Evolutionary conservation across 192 early-diverging fungal species (phyloP).

Genomic region (Backusella tarrabulga): DNA sequence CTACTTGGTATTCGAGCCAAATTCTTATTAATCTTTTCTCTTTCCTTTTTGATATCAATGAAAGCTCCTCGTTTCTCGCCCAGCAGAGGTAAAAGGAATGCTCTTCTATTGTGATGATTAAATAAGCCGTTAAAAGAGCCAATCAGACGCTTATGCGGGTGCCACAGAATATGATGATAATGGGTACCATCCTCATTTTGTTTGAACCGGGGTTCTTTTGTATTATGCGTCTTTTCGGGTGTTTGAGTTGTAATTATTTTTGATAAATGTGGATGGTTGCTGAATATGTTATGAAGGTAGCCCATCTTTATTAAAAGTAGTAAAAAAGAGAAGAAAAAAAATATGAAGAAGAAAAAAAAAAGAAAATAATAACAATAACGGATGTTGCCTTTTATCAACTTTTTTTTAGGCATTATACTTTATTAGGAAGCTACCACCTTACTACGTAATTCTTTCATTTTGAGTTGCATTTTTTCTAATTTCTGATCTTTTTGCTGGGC

Average conservation of each 20-base stretch:
- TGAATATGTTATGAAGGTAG: neutral
- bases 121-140: constrained; percentile 18
- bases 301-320: neutral
- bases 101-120: neutral
- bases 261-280: neutral
- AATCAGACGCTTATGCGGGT: constrained; percentile 6
- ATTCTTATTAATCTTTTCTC: constrained; percentile 14
- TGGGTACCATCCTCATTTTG: constrained; percentile 27
- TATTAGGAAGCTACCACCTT: constrained; percentile 24
- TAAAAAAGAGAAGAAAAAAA: neutral
- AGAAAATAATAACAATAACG: neutral
- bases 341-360: neutral
- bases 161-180: constrained; percentile 25
- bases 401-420: neutral
- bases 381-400: neutral
- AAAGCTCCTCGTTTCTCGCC: constrained; percentile 20
- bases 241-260: neutral
- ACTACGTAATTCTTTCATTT: constrained; percentile 23
- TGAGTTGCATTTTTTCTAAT: constrained; percentile 30
- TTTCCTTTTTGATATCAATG: constrained; percentile 5
- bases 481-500: constrained; percentile 36
- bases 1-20: constrained; percentile 12
- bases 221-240: neutral
- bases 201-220: constrained; percentile 24
- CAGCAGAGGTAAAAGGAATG: constrained; percentile 23